Conservation (phyloP, 2,329 filamentous ascomycete species). For the Parafenestella ontariensis region DNA sequence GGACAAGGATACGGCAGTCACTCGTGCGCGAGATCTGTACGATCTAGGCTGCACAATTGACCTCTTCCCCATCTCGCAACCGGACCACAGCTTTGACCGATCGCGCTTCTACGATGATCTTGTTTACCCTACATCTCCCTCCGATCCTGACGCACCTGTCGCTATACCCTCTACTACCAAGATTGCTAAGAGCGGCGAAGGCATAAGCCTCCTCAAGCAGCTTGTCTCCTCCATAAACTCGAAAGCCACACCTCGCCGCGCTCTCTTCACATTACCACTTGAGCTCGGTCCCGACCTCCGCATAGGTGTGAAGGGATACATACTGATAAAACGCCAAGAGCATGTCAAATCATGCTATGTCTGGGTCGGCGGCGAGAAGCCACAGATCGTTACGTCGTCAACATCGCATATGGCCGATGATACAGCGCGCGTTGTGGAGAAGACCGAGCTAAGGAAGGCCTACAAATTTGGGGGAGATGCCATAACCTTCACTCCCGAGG, state of each 20-base stretch:
- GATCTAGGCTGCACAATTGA: slow-evolving; percentile 92
- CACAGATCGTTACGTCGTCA: slow-evolving; percentile 78
- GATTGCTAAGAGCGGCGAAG: slow-evolving; percentile 73
- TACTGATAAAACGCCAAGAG: slow-evolving; percentile 82
- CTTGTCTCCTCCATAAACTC: slow-evolving; percentile 89
- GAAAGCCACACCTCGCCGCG: slow-evolving; percentile 82
- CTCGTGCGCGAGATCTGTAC: slow-evolving; percentile 92
- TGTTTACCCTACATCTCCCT: slow-evolving; percentile 75
- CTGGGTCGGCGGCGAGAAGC: slow-evolving; percentile 83
- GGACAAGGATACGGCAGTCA: slow-evolving; percentile 76
- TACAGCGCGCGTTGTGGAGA: slow-evolving; percentile 77
- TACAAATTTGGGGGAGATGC: slow-evolving; percentile 96
- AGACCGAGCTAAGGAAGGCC: slow-evolving; percentile 83
- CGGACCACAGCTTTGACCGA: slow-evolving; percentile 76
- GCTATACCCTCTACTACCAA: slow-evolving; percentile 63
- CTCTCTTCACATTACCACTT: slow-evolving; percentile 85
- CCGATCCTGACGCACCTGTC: slow-evolving; percentile 71
- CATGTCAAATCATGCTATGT: slow-evolving; percentile 85
- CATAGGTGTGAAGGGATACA: slow-evolving; percentile 93
- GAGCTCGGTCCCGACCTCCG: slow-evolving; percentile 84
- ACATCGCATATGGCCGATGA: slow-evolving; percentile 81
- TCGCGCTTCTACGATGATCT: slow-evolving; percentile 95
- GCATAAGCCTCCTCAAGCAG: slow-evolving; percentile 78
- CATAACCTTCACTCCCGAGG: slow-evolving; percentile 83
- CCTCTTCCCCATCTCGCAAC: slow-evolving; percentile 83